These are phyloP conservation scores for Exophiala sp. DNA, from an alignment of 2,329 filamentous ascomycete genomes.

Conservation along the genomic window DNA sequence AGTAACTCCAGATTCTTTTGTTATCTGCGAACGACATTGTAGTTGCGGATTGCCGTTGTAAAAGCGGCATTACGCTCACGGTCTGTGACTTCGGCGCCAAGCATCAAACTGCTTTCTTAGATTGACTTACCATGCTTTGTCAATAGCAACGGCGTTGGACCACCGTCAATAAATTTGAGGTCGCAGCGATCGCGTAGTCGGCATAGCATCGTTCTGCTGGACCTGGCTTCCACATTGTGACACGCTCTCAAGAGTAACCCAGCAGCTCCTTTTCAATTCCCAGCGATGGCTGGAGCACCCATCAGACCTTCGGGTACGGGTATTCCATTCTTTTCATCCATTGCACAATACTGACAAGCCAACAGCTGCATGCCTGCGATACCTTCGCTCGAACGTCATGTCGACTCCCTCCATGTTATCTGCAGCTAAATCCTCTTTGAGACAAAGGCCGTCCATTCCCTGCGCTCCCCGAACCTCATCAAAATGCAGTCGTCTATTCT, in stretches of 20 bases:
- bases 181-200: no score
- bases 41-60: no score
- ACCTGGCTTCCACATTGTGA: neutral
- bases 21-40: no score
- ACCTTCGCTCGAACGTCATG: conserved; percentile 4
- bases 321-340: no score
- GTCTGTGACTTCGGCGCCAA: no score
- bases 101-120: no score
- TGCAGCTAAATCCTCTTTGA: conserved; percentile 15
- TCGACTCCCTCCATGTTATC: neutral
- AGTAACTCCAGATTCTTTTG: no score
- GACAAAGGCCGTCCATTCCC: conserved; percentile 27
- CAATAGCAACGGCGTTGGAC: no score
- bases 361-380: conserved; percentile 16
- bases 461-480: conserved; percentile 42
- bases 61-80: no score
- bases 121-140: no score
- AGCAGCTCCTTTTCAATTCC: neutral
- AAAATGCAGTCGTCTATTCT: conserved; percentile 59
- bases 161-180: no score
- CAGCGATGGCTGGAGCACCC: conserved; percentile 1
- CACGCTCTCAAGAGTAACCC: neutral
- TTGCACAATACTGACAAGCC: conserved; percentile 2
- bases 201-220: no score
- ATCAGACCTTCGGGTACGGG: conserved; percentile 1